Base-by-base conservation (phyloP, 345 rosid species). In the Cochlearia excelsa region DNA sequence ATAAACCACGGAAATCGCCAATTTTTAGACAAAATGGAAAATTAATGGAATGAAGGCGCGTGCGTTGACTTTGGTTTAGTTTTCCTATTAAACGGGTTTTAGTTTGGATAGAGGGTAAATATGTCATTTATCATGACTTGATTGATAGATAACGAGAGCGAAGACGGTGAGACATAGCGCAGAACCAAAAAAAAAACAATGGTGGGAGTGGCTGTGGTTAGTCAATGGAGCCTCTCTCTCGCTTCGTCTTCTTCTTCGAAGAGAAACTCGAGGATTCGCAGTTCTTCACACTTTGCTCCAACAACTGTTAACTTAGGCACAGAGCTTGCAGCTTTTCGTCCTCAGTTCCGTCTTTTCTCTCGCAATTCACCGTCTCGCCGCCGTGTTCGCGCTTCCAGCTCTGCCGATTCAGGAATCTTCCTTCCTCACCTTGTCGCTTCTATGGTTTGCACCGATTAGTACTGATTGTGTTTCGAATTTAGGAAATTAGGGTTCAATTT, bases 341-440 rank as follows among this genome's bases (percentile, higher is more conserved):
- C 86, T 16, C 76, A 76, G 52, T 73, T 83, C 47, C 79, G 66
- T 60, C 78, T 77, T 45, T 91, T 82, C 81, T 57, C 76, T 0
- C 80, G 66, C 46, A 40, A 7, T 48, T 69, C 74, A 61, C 68
- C 75, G 11, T 54, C 76, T 7, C 70, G 63, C 67, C 80, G 60
- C 59, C 63, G 54, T 43, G 62, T 51, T 57, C 59, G 51, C 54
- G 71, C 70, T 55, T 79, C 81, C 54, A 72, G 54, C 67, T 69
- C 83, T 57, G 42, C 72, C 69, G 70, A 75, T 7, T 47, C 79
- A 2, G 84, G 82, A 51, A 81, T 84, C 74, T 93, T 86, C 77
- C 89, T 86, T 67, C 93, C 95, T 33, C 90, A 75, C 69, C 73
- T 85, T 74, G 91, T 93, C 60, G 95, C 99, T 63, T 73, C 95